Evolutionary conservation across 805 yeast genomes (phyloP), one percentile per base, ranked within the genome.

Genomic region (Saturnispora quitensis): DNA sequence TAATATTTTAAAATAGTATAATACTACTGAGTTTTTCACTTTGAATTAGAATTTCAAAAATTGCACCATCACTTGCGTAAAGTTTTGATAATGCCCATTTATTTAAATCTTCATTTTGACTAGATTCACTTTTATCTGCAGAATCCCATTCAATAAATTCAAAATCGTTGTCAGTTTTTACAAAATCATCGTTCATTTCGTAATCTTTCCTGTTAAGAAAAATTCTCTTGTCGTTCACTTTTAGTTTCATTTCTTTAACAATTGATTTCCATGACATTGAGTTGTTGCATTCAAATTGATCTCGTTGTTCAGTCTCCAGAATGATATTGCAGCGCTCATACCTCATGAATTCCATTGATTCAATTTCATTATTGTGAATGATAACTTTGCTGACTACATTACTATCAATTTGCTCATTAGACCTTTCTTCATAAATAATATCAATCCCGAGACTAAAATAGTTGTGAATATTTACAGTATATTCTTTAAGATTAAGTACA

Each of bases 401-500:
- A 18, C 28, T 31, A 5, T 42, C 38, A 5, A 57, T 53, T 9
- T 61, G 73, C 22, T 63, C 60, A 8, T 50, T 48, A 0, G 27
- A 24, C 9, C 62, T 59, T 35, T 76, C 64, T 40, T 73, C 72
- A 61, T 78, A 81, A 24, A 80, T 62, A 8, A 80, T 61, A 60
- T 81, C 86, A 40, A 80, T 63, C 0, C 86, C 86, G 56, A 61
- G 69, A 22, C 70, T 61, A 61, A 73, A 81, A 60, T 81, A 81
- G 59, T 80, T 81, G 62, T 81, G 84, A 55, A 80, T 76, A 47
- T 74, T 56, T 45, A 51, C 36, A 66, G 68, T 60, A 70, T 78
- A 35, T 72, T 76, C 53, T 6, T 33, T 43, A 12, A 35, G 5
- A 9, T 40, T 45, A 9, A 18, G 20, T 18, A 12, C 15, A 38